Base-by-base conservation (phyloP, 495 filamentous ascomycete genomes). In the Tuber melanosporum region DNA sequence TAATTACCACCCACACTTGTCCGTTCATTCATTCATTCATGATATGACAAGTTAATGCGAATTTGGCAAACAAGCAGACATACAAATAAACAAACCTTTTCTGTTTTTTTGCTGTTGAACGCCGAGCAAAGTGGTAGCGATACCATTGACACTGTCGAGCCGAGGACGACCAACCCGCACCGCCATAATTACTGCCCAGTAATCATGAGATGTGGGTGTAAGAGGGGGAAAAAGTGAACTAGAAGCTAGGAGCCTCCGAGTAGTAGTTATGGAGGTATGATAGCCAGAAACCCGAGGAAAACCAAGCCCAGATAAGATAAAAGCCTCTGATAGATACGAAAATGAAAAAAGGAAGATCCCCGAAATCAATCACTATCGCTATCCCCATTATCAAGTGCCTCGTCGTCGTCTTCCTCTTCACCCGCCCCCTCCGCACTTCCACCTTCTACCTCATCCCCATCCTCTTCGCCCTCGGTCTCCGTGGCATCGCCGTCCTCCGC, bases 401-500 rank as follows among this genome's bases (percentile, higher is more conserved):
- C 76, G 10, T 70, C 77, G 32, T 73, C 47, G 15, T 70, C 74
- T 39, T 69, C 74, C 45, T 62, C 57, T 66, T 66, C 52, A 6
- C 10, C 32, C 12, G 57, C 26, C 26, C 14, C 57, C 26, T 36
- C 57, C 57, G 26, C 57, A 36, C 4, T 15, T 75, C 44, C 42
- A 7, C n/a, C 3, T n/a, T 41, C 73, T 36, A 43, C 36, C 14
- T 76, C 73, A 2, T 45, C 47, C 8, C 20, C 75, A 8, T 52
- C 52, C 5, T 74, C 49, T 15, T 73, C 47, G 19, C 43, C 43
- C 41, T 77, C 32, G 70, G 62, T 39, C 14, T 47, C 70, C 14
- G 71, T 71, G 6, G 47, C 52, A 36, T 76, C 70, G 0, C 73
- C 44, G 2, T 76, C 44, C 0, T 73, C 74, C 42, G 26, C 70